A percentile compares a stretch with the other conserved stretches of the same genome.
Evolutionary conservation across 306 rosid genomes (phyloP).

Genomic region (Quercus parvula): DNA sequence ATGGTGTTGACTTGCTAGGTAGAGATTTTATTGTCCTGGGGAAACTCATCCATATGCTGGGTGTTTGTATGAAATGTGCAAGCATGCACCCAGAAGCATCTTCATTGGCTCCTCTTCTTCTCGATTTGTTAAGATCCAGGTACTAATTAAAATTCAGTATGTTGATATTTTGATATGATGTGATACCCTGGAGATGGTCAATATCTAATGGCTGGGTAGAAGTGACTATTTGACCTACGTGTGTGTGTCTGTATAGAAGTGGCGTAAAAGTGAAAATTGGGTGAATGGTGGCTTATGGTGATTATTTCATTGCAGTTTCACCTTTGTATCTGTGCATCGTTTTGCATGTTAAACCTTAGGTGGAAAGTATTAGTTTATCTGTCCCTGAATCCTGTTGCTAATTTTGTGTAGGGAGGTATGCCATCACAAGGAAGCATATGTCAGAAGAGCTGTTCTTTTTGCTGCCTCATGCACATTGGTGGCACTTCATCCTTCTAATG

Average conservation of each 20-base stretch:
- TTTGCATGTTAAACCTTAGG: not conserved
- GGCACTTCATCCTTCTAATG: slow-evolving; percentile 70
- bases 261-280: slow-evolving; percentile 12
- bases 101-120: slow-evolving; percentile 69
- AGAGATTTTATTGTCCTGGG: slow-evolving; percentile 92
- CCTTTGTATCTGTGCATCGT: not conserved
- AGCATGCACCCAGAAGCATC: slow-evolving; percentile 96
- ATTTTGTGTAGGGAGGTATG: slow-evolving; percentile 63
- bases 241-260: not conserved
- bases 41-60: slow-evolving; percentile 84
- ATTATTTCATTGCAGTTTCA: slow-evolving; percentile 3
- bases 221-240: not conserved
- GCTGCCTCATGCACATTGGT: slow-evolving; percentile 78
- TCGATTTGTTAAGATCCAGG: slow-evolving; percentile 87
- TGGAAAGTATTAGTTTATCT: slow-evolving; percentile 6
- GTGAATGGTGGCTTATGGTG: slow-evolving; percentile 6
- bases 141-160: slow-evolving; percentile 24
- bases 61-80: slow-evolving; percentile 91
- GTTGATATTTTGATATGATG: slow-evolving; percentile 13
- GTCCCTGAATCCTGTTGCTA: slow-evolving; percentile 12
- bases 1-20: slow-evolving; percentile 85
- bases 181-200: not conserved
- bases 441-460: slow-evolving; percentile 82
- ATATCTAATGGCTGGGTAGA: not conserved
- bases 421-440: slow-evolving; percentile 88